Base-by-base conservation (phyloP, 208 protist genomes). In the Trypanosoma platydactyli region DNA sequence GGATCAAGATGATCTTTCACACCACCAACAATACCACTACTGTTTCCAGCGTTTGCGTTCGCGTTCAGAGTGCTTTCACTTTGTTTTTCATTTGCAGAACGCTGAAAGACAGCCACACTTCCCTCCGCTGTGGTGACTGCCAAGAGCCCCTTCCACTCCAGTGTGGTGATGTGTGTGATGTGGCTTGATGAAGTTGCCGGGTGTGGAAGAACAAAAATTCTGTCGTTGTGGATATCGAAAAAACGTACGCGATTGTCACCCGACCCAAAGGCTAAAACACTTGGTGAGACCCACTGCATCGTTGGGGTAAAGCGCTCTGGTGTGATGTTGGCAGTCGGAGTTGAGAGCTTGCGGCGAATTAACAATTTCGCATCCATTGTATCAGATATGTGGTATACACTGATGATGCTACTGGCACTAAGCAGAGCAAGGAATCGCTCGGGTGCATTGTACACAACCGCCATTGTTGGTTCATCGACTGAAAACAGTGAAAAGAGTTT, bases 241-340 rank as follows among this genome's bases (percentile, higher is more conserved):
- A 97, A 64, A 49, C 93, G 84, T 44, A 97, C 65, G 22, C 76
- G 76, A 59, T 88, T 80, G 68, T 97, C 93, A 30, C 85, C 83
- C 52, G 83, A 91, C 24, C 64, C 74, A 44, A 96, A 86, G 1
- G 86, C 92, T 38, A 97, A 72, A 1, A 94, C 62, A 33, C 82
- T 81, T 0, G 83, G 42, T 24, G 64, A 68, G 7, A 80, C 85
- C 91, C 87, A 96, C n/a, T 69, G 63, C 87, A 96, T 93, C 25
- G 80, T 76, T 20, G 88, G 61, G 22, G 53, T 68, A 7, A 80
- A 66, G 11, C 62, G 76, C 11, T 83, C 76, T 15, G 59, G 41
- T 29, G 56, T 55, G 4, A 42, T 38, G 18, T 50, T 63, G 16
- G 69, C 55, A 27, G 55, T 53, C 33, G 88, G 69, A 0, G 77